phyloP scores from a whole-genome alignment of 2,329 filamentous ascomycete genomes.

The Verticillium dahliae region DNA sequence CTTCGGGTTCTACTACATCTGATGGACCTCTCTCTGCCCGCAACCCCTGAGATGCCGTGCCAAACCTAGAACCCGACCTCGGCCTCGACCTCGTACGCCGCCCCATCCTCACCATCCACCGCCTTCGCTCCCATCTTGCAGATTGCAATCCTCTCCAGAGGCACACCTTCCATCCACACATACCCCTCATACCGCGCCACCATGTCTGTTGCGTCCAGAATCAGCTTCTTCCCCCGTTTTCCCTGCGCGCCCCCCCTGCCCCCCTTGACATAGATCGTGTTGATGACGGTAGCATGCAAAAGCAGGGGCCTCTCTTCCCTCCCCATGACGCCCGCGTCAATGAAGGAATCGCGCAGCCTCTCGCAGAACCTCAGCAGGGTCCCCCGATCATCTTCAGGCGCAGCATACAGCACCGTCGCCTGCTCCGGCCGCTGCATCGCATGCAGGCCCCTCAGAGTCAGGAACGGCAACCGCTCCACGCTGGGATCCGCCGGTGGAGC shows the following conservation, averaged over 20 bases:
- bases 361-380: conserved; percentile 52
- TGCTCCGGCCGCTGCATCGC: conserved; percentile 52
- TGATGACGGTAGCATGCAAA: conserved; percentile 79
- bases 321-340: conserved; percentile 46
- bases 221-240: conserved; percentile 25
- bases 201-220: conserved; percentile 48
- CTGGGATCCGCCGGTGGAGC: background rate
- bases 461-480: conserved; percentile 6
- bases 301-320: conserved; percentile 58
- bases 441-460: conserved; percentile 48
- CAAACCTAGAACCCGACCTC: conserved; percentile 31
- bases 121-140: conserved; percentile 84
- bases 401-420: conserved; percentile 59
- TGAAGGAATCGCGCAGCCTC: conserved; percentile 47
- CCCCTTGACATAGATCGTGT: conserved; percentile 69
- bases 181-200: conserved; percentile 56
- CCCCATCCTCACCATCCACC: conserved; percentile 44
- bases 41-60: too few relatives aligned
- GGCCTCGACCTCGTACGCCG: conserved; percentile 46
- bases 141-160: conserved; percentile 66
- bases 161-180: conserved; percentile 63
- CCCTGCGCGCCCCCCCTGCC: conserved; percentile 10
- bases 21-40: background rate
- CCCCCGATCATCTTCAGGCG: conserved; percentile 46
- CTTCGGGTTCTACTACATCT: too few relatives aligned